Evolutionary conservation across 2,329 filamentous ascomycete genomes (phyloP).

Genomic region (Gyromitra esculenta): DNA sequence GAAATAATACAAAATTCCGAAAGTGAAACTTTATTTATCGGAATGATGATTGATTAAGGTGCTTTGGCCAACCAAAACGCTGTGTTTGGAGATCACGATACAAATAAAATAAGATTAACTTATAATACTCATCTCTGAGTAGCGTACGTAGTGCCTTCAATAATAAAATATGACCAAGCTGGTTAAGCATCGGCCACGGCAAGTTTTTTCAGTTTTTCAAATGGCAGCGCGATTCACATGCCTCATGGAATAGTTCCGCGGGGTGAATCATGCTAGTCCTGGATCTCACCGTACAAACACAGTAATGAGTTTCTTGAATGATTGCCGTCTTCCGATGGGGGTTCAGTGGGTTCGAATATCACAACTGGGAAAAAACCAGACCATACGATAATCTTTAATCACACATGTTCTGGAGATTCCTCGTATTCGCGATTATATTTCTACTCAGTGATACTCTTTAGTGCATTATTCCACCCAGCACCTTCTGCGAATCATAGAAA

Average conservation of each 20-base stretch:
- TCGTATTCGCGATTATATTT: background rate
- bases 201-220: background rate
- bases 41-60: background rate
- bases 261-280: background rate
- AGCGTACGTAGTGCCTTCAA: background rate
- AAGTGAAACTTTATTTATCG: constrained; percentile 29
- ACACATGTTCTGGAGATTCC: background rate
- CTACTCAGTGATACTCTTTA: background rate
- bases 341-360: background rate
- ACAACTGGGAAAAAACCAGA: background rate
- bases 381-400: background rate
- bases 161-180: background rate
- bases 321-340: background rate
- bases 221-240: background rate
- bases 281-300: background rate
- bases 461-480: background rate
- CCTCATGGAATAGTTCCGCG: background rate
- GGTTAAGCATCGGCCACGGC: background rate
- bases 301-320: background rate
- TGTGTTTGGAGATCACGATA: constrained; percentile 10
- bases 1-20: constrained; percentile 7
- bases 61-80: constrained; percentile 14
- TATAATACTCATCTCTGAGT: constrained; percentile 12
- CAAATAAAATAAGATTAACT: constrained; percentile 4
- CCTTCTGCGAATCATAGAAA: background rate